Conservation (phyloP, 768 basidiomycete genomes). For the Erythrobasidium yunnanense region DNA sequence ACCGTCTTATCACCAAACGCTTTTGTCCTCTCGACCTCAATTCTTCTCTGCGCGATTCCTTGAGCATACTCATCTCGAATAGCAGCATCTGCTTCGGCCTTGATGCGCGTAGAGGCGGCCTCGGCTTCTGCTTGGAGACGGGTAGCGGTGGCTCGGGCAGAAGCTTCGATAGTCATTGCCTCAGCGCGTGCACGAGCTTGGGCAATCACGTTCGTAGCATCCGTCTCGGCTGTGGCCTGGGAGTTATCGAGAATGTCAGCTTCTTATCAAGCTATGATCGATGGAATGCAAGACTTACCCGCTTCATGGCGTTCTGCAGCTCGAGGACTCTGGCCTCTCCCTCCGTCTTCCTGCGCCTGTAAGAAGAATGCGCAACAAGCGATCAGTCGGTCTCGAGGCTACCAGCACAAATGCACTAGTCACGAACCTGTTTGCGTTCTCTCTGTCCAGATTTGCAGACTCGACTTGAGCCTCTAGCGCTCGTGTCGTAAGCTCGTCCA, state of each 20-base stretch:
- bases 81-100: constrained; percentile 63
- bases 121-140: constrained; percentile 65
- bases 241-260: neutral
- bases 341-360: constrained; percentile 75
- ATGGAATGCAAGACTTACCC: neutral
- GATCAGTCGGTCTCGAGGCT: constrained; percentile 32
- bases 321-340: constrained; percentile 38
- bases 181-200: constrained; percentile 22
- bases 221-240: constrained; percentile 27
- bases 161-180: constrained; percentile 9
- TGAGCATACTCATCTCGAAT: constrained; percentile 36
- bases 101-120: constrained; percentile 48
- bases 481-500: constrained; percentile 50
- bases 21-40: constrained; percentile 27
- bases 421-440: too few species aligned
- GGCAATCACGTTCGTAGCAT: constrained; percentile 22
- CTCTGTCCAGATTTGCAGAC: constrained; percentile 51
- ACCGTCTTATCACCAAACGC: constrained; percentile 25
- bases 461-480: constrained; percentile 79
- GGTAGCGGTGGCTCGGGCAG: constrained; percentile 46
- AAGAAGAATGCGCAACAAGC: neutral
- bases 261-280: neutral
- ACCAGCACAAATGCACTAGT: too few species aligned
- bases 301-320: constrained; percentile 25
- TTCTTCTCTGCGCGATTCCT: neutral